A percentile compares a stretch with the other conserved stretches of the same genome.
These are phyloP conservation scores for Linderniella brevidens DNA, from an alignment of 257 asterid species.

Conservation along the genomic window DNA sequence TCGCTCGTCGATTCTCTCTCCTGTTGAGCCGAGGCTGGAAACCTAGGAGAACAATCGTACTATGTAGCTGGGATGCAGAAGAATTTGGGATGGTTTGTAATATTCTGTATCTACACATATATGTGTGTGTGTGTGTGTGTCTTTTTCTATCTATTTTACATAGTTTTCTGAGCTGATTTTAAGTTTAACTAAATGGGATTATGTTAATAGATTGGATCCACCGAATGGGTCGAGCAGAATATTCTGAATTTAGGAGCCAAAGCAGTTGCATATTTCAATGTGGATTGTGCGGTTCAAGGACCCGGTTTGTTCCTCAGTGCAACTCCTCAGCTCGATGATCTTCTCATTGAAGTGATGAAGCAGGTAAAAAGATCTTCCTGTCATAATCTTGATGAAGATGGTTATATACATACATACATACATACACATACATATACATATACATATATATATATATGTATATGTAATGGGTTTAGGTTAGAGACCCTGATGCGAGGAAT, in stretches of 20 bases:
- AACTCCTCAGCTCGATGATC: conserved; percentile 91
- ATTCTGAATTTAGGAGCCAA: conserved; percentile 55
- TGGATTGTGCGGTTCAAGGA: conserved; percentile 97
- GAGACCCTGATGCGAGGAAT: conserved; percentile 60
- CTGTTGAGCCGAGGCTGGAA: conserved; percentile 69
- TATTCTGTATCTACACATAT: conserved; percentile 10
- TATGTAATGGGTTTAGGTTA: conserved; percentile 29
- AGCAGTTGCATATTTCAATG: conserved; percentile 78
- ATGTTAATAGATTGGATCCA: conserved; percentile 63
- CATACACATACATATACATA: too few species aligned
- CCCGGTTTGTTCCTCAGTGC: conserved; percentile 74
- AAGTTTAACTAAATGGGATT: neutral
- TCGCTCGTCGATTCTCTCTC: conserved; percentile 66
- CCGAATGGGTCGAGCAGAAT: conserved; percentile 96
- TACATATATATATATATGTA: too few species aligned
- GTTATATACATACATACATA: too few species aligned
- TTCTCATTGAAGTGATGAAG: conserved; percentile 57
- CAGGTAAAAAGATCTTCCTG: conserved; percentile 26
- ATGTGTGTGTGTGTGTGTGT: neutral
- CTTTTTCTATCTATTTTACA: neutral
- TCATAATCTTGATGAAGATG: too few species aligned
- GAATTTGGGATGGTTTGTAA: conserved; percentile 99
- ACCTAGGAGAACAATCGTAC: conserved; percentile 73
- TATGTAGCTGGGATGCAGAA: conserved; percentile 98
- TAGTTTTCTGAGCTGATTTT: neutral